These are phyloP conservation scores for Vavraia culicis DNA, from an alignment of 371 early-diverging fungal genomes.

Conservation along the genomic window DNA sequence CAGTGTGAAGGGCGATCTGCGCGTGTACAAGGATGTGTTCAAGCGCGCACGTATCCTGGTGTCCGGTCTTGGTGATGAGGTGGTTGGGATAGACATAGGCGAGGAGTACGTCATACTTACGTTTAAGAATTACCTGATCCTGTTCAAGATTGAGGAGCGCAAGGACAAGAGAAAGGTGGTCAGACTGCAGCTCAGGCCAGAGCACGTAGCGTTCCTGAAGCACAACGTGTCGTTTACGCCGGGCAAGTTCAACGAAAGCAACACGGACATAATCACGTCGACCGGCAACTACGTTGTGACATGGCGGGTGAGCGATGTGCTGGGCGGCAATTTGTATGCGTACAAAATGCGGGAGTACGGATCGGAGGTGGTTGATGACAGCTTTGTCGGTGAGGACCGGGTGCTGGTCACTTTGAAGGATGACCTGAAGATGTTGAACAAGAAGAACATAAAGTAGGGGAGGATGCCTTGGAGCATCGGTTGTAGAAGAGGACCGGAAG, in stretches of 20 bases:
- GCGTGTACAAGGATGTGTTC: slow-evolving; percentile 57
- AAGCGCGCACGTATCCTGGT: slow-evolving; percentile 63
- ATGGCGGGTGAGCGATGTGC: slow-evolving; percentile 66
- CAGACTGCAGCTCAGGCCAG: slow-evolving; percentile 60
- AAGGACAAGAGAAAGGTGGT: slow-evolving; percentile 50
- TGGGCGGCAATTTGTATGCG: slow-evolving; percentile 51
- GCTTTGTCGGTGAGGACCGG: slow-evolving; percentile 54
- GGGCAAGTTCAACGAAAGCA: slow-evolving; percentile 61
- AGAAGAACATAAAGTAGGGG: too few species aligned
- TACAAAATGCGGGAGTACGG: slow-evolving; percentile 62
- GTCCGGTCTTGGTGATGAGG: slow-evolving; percentile 64
- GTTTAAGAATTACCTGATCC: slow-evolving; percentile 57
- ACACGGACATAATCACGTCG: slow-evolving; percentile 54
- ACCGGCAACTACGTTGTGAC: slow-evolving; percentile 70
- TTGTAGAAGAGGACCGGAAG: too few species aligned
- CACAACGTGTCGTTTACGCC: slow-evolving; percentile 56
- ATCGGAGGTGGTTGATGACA: slow-evolving; percentile 61
- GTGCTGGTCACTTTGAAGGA: slow-evolving; percentile 52
- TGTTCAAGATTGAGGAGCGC: slow-evolving; percentile 43
- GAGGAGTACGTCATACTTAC: slow-evolving; percentile 65
- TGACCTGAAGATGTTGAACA: slow-evolving; percentile 38
- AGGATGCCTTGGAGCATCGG: too few species aligned
- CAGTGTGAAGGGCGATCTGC: slow-evolving; percentile 62
- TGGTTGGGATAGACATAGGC: slow-evolving; percentile 65
- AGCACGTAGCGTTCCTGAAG: slow-evolving; percentile 62